These are phyloP conservation scores for Gymnopilus dilepis DNA, from an alignment of 768 basidiomycete species.

Conservation along the genomic window DNA sequence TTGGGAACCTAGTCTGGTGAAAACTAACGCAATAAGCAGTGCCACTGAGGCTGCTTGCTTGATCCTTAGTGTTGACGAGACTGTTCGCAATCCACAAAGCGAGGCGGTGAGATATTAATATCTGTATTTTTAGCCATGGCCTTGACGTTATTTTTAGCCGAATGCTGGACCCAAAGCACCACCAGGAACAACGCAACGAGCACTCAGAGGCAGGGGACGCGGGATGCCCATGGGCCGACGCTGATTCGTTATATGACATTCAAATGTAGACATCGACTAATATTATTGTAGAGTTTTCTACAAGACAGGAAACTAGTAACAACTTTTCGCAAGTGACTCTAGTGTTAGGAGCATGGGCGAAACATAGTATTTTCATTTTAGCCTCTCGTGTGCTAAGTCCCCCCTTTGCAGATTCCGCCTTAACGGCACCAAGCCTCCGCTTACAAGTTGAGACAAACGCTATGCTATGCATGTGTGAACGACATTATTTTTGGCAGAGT, in stretches of 20 bases:
- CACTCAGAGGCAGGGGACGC: conserved; percentile 85
- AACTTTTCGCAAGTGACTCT: too few species aligned
- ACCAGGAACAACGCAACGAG: conserved; percentile 88
- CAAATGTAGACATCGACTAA: not conserved
- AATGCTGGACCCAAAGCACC: conserved; percentile 88
- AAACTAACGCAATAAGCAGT: conserved; percentile 93
- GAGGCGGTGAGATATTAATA: conserved; percentile 71
- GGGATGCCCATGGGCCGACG: conserved; percentile 69
- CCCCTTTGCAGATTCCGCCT: not conserved
- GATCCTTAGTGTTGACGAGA: conserved; percentile 96
- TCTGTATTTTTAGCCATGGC: conserved; percentile 5
- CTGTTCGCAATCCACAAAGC: conserved; percentile 93
- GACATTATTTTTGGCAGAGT: not conserved
- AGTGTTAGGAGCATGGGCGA: too few species aligned
- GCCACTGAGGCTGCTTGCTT: conserved; percentile 96
- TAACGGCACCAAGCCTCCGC: not conserved
- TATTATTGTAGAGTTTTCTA: not conserved
- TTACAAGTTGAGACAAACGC: not conserved
- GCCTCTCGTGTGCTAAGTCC: not conserved
- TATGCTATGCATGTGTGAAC: not conserved
- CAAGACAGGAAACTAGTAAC: not conserved
- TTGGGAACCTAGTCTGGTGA: conserved; percentile 97
- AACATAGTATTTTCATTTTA: too few species aligned
- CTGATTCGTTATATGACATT: conserved; percentile 37
- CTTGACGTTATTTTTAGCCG: conserved; percentile 50